A percentile compares a stretch with the other conserved stretches of the same genome.
Conservation (phyloP, 2,329 filamentous ascomycete genomes). For the Epichloe gansuensis region DNA sequence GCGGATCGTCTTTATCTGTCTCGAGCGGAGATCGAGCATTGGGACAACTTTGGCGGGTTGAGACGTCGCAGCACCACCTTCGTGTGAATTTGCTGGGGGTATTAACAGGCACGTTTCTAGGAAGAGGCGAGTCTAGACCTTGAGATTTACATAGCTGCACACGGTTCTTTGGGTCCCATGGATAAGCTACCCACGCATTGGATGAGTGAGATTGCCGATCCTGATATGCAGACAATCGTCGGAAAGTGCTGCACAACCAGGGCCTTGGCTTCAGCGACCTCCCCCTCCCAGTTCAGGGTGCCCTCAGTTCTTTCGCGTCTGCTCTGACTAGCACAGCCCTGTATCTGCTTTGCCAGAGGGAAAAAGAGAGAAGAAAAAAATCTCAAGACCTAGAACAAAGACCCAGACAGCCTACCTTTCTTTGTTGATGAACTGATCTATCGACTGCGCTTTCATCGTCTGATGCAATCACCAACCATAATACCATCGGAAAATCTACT, state of each 20-base stretch:
- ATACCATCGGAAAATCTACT: not conserved
- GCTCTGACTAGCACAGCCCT: too few species aligned
- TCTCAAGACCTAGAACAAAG: too few species aligned
- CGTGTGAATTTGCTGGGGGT: too few species aligned
- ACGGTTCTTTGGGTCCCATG: not conserved
- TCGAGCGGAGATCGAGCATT: not conserved
- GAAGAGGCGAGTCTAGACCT: not conserved
- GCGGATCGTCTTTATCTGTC: not conserved
- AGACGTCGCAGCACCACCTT: too few species aligned
- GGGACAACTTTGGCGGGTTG: not conserved
- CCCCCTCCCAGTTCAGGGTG: too few species aligned
- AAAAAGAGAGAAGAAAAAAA: too few species aligned
- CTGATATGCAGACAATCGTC: not conserved
- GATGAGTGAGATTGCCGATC: constrained; percentile 1
- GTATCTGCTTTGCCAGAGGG: too few species aligned
- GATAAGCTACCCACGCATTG: not conserved
- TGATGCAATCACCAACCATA: not conserved
- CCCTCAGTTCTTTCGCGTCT: too few species aligned
- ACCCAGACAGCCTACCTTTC: not conserved
- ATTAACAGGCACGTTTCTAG: too few species aligned
- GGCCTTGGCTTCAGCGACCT: not conserved
- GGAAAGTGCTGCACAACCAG: not conserved
- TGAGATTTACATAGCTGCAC: not conserved
- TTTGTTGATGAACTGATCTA: not conserved
- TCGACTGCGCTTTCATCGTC: not conserved